Conservation (phyloP, 768 basidiomycete species). For the Daedaleopsis sinensis region DNA sequence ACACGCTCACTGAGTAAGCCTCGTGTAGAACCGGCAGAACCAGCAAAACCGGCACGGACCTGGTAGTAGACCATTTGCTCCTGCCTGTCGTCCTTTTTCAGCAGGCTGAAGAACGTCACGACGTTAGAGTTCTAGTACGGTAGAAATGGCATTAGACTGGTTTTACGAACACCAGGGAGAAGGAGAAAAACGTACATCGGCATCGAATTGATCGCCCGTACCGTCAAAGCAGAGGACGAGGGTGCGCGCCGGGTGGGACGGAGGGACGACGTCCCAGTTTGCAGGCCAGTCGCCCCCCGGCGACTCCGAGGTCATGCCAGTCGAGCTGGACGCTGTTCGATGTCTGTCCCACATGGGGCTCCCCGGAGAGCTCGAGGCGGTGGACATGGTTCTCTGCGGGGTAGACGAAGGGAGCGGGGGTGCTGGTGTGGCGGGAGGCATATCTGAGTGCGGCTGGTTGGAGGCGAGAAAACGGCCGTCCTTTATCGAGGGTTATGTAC, state of each 20-base stretch:
- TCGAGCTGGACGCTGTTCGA: not conserved
- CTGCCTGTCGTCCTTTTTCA: constrained; percentile 64
- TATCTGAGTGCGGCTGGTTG: not conserved
- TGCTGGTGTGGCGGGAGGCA: not conserved
- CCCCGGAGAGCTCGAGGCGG: not conserved
- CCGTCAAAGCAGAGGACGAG: constrained; percentile 75
- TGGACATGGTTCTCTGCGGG: not conserved
- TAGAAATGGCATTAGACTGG: not conserved
- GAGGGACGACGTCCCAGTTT: constrained; percentile 27
- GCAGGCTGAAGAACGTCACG: constrained; percentile 66
- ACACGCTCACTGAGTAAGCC: not conserved
- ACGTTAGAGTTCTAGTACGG: constrained; percentile 68
- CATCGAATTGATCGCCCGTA: constrained; percentile 65
- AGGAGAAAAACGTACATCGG: constrained; percentile 47
- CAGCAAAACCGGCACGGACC: constrained; percentile 33
- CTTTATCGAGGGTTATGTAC: too few relatives aligned
- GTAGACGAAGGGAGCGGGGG: not conserved
- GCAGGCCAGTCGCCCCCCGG: constrained; percentile 2
- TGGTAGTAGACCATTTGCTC: constrained; percentile 80
- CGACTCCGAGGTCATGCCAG: not conserved
- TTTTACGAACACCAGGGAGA: not conserved
- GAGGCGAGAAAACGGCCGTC: not conserved
- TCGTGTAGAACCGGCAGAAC: too few relatives aligned
- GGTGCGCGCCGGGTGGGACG: constrained; percentile 41
- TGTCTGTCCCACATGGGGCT: not conserved